Evolutionary conservation across 805 yeast species (phyloP).

Genomic region (Nakazawaea wyomingensis): DNA sequence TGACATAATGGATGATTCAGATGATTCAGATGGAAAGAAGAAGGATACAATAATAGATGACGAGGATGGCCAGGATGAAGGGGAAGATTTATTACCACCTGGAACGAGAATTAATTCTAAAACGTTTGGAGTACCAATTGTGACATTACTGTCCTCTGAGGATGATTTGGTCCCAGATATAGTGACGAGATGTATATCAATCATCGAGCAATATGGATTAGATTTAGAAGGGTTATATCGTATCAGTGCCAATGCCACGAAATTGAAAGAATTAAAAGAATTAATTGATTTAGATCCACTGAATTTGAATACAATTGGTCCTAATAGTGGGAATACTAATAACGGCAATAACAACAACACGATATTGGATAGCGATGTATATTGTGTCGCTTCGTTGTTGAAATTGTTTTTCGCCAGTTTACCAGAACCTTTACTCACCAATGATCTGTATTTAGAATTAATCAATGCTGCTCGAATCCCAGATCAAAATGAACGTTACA

Average conservation of each 20-base stretch:
- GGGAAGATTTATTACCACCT: conserved; percentile 33
- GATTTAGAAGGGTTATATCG: conserved; percentile 88
- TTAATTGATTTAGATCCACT: conserved; percentile 74
- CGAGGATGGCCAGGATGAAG: no score
- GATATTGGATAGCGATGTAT: conserved; percentile 77
- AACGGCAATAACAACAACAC: no score
- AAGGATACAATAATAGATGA: no score
- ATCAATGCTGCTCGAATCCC: conserved; percentile 66
- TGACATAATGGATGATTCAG: conserved; percentile 4
- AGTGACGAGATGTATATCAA: conserved; percentile 82
- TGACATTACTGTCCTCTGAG: conserved; percentile 68
- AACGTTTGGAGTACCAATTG: conserved; percentile 84
- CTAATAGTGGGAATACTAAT: conserved; percentile 31
- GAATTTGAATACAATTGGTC: conserved; percentile 43
- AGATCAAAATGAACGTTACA: conserved; percentile 49
- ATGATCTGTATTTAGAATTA: conserved; percentile 55
- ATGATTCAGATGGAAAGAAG: neutral
- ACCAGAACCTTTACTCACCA: conserved; percentile 82
- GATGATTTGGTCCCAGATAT: conserved; percentile 90
- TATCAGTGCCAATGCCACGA: conserved; percentile 70
- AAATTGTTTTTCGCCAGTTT: conserved; percentile 79
- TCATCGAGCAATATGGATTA: conserved; percentile 79
- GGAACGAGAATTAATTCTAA: conserved; percentile 28
- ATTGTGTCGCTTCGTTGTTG: conserved; percentile 79
- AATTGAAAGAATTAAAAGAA: conserved; percentile 67